Evolutionary conservation across 371 early-diverging fungal genomes (phyloP), one percentile per base, ranked within the genome.

Genomic region (Rhizopus sp.): DNA sequence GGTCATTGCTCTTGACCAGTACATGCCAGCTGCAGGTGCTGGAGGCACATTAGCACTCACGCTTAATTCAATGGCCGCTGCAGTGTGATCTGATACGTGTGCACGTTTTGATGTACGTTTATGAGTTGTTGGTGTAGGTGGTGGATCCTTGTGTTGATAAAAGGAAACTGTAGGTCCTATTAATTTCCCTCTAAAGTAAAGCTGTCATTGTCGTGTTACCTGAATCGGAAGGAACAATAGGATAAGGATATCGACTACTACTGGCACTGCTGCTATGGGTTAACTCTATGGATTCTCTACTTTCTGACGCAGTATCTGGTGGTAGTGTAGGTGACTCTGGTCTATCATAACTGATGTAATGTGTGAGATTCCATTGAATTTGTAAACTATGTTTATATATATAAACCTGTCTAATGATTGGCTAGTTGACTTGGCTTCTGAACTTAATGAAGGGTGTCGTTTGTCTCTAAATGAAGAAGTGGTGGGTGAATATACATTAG

Each of bases 1-100:
- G 3, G 88, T 82, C 10, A 70, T 68, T 15, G 82, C 77, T 52
- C 83, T 73, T n/a, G 88, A 81, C 94, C 94, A 94, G 68, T 93
- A 91, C 93, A 94, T 93, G 1, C 90, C 88, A 3, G 94, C 88
- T 7, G 90, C 88, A 6, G 93, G 93, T 10, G 88, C 89, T 10
- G 69, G 64, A 39, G 72, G 59, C 0, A 66, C 67, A 12, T 52
- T 64, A 35, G 54, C 23, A 31, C 50, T 64, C 10, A 63, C 65
- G 12, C 65, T 68, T 3, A 76, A 50, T 50, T 76, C 76, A 45
- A 70, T 65, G 13, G 73, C 70, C 30, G 76, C 67, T 39, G 76
- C 73, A 52, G 68, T 57, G 33, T 72, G 73, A 47, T 72, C 72
- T 13, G 73, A 60, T 17, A 57, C 55, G 23, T 59, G 29, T 5